phyloP scores from a whole-genome alignment of 805 yeast genomes.

The Grigorovia transvaalensis region DNA sequence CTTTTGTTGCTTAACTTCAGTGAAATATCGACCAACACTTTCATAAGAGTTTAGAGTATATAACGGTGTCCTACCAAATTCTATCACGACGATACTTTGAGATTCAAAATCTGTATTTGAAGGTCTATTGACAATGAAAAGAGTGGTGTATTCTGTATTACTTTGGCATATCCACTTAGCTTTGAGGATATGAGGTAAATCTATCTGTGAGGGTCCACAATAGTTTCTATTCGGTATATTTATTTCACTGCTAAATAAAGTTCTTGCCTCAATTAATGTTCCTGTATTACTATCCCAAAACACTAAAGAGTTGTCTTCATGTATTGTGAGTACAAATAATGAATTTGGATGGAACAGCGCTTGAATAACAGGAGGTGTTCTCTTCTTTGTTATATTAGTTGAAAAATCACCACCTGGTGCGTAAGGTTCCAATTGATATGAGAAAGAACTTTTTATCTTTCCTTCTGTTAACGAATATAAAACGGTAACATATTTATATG shows the following conservation, averaged over 20 bases:
- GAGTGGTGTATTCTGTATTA: conserved; percentile 70
- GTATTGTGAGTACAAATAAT: conserved; percentile 68
- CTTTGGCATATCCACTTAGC: conserved; percentile 69
- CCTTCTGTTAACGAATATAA: conserved; percentile 56
- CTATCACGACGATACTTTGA: conserved; percentile 43
- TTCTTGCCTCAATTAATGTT: conserved; percentile 61
- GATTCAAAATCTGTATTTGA: conserved; percentile 33
- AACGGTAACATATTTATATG: conserved; percentile 60
- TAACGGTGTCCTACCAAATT: conserved; percentile 71
- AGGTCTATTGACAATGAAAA: conserved; percentile 58
- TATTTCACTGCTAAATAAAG: conserved; percentile 53
- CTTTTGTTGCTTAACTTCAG: conserved; percentile 45
- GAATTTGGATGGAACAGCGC: conserved; percentile 92
- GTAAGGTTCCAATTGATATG: conserved; percentile 53
- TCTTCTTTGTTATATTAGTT: conserved; percentile 13
- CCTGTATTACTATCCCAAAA: conserved; percentile 91
- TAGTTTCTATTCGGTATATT: conserved; percentile 37
- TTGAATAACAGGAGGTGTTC: conserved; percentile 35
- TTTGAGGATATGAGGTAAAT: conserved; percentile 35
- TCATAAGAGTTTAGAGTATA: conserved; percentile 76
- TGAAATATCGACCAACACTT: conserved; percentile 68
- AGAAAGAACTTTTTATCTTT: conserved; percentile 43
- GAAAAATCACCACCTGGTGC: conserved; percentile 60
- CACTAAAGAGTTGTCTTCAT: conserved; percentile 72
- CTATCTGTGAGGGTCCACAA: conserved; percentile 9